phyloP scores from a whole-genome alignment of 306 rosid genomes.

The Carpinus viminea region DNA sequence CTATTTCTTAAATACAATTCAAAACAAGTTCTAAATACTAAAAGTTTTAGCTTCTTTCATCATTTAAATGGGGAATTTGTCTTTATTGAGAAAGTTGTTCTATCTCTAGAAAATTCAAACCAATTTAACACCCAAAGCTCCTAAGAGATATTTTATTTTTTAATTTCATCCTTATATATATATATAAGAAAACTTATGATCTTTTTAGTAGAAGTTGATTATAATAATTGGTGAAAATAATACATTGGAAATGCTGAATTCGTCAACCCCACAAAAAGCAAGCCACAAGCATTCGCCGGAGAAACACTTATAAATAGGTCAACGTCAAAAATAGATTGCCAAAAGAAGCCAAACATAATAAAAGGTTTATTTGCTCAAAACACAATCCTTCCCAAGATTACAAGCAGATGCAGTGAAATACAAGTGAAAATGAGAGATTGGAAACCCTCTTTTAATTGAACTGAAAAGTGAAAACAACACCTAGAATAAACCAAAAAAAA shows the following conservation, averaged over 20 bases:
- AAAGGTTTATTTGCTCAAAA: constrained; percentile 34
- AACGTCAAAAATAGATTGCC: background rate
- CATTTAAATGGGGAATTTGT: too few relatives aligned
- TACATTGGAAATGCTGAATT: background rate
- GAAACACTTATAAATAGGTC: too few relatives aligned
- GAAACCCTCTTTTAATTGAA: constrained; percentile 36
- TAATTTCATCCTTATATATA: too few relatives aligned
- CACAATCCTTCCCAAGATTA: constrained; percentile 17
- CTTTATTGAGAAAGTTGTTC: too few relatives aligned
- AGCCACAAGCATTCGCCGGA: too few relatives aligned
- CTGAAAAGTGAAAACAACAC: constrained; percentile 20
- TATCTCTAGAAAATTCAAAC: too few relatives aligned
- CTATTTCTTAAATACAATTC: too few relatives aligned
- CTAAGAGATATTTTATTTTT: too few relatives aligned
- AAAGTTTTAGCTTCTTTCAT: too few relatives aligned
- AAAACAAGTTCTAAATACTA: too few relatives aligned
- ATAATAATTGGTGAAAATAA: background rate
- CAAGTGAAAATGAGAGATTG: constrained; percentile 13
- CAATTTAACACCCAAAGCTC: too few relatives aligned
- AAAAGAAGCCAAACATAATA: constrained; percentile 12
- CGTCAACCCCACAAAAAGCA: background rate
- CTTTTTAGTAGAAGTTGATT: background rate
- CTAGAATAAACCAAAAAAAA: background rate
- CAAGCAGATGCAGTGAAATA: background rate
- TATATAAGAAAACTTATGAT: background rate